Conservation (phyloP, 129 eudicot species). For the Chrysanthemum lavandulifolium region DNA sequence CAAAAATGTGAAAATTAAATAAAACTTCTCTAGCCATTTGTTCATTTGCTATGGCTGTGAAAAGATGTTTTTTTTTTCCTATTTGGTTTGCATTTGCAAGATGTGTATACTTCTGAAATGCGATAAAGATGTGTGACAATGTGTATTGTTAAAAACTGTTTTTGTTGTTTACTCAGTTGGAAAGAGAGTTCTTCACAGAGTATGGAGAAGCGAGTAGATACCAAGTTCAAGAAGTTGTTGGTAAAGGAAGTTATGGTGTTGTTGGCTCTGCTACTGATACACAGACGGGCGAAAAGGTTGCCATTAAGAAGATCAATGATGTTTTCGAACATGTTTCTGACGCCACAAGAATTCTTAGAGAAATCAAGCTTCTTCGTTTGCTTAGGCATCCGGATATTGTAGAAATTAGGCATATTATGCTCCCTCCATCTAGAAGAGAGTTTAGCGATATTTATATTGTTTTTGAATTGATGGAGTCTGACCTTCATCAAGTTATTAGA, state of each 20-base stretch:
- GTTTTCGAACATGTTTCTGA: constrained; percentile 91
- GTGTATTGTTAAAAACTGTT: background rate
- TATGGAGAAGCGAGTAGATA: constrained; percentile 84
- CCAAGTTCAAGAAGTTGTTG: constrained; percentile 73
- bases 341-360: constrained; percentile 79
- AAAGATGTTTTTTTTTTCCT: background rate
- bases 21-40: background rate
- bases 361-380: constrained; percentile 79
- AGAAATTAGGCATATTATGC: constrained; percentile 82
- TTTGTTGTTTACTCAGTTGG: constrained; percentile 35
- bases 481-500: constrained; percentile 82
- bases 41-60: background rate
- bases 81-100: background rate
- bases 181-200: constrained; percentile 72
- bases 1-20: background rate
- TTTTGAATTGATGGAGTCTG: constrained; percentile 83
- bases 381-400: constrained; percentile 83
- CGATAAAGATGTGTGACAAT: background rate
- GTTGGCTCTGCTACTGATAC: constrained; percentile 77
- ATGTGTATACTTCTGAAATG: background rate
- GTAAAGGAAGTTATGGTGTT: constrained; percentile 91
- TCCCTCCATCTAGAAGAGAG: constrained; percentile 87
- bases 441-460: constrained; percentile 69
- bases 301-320: constrained; percentile 76
- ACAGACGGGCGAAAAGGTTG: constrained; percentile 64